These are phyloP conservation scores for Amauroascus niger DNA, from an alignment of 2,329 filamentous ascomycete genomes.

Conservation along the genomic window DNA sequence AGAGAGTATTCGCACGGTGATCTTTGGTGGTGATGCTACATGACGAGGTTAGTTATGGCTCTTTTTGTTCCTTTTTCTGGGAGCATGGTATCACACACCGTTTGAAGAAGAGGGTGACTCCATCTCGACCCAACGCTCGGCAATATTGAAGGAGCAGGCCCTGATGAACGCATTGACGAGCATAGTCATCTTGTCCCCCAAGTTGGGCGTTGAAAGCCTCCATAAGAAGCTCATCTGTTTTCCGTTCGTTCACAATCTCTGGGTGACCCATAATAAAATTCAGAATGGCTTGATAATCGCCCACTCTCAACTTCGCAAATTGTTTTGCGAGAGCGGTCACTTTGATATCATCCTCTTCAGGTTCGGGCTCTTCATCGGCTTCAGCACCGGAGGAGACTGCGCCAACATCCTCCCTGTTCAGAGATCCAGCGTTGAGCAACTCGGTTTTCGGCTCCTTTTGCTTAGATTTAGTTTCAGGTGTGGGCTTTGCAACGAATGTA, in stretches of 20 bases:
- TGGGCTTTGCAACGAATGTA: slow-evolving; percentile 62
- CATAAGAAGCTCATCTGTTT: slow-evolving; percentile 83
- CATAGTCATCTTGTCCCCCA: slow-evolving; percentile 63
- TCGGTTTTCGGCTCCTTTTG: slow-evolving; percentile 47
- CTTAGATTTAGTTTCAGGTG: slow-evolving; percentile 31
- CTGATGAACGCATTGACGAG: slow-evolving; percentile 84
- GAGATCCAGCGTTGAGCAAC: slow-evolving; percentile 59
- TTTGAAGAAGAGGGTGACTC: slow-evolving; percentile 89
- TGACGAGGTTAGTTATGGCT: background rate
- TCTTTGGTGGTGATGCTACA: slow-evolving; percentile 66
- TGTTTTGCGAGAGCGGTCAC: slow-evolving; percentile 67
- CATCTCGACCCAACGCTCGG: slow-evolving; percentile 75
- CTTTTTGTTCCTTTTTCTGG: background rate
- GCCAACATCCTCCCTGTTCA: slow-evolving; percentile 23
- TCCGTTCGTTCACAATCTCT: slow-evolving; percentile 66
- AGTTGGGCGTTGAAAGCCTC: slow-evolving; percentile 85
- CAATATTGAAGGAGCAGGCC: slow-evolving; percentile 91
- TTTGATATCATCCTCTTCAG: slow-evolving; percentile 62
- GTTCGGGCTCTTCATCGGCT: slow-evolving; percentile 45
- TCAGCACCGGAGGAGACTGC: slow-evolving; percentile 50
- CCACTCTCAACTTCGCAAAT: slow-evolving; percentile 68
- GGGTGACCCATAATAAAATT: slow-evolving; percentile 72
- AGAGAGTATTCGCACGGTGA: slow-evolving; percentile 83
- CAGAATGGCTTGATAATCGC: slow-evolving; percentile 63
- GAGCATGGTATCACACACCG: slow-evolving; percentile 39